Evolutionary conservation across 2,329 filamentous ascomycete genomes (phyloP).

Genomic region (Chrysoporthe cubensis): DNA sequence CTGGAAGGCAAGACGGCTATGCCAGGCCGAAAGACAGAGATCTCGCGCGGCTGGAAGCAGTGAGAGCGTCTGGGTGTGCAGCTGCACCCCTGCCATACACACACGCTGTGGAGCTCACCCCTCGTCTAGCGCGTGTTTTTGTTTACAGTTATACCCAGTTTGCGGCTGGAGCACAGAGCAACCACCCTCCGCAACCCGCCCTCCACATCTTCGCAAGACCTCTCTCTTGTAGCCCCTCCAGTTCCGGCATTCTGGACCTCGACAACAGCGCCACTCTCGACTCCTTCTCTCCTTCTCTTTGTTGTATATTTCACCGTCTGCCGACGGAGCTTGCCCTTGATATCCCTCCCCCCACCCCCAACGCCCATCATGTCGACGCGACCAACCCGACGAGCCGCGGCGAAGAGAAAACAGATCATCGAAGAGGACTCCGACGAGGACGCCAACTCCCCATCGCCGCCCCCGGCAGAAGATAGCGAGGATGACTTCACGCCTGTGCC

Average conservation of each 20-base stretch:
- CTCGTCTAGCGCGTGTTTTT: slow-evolving; percentile 33
- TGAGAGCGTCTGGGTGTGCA: too few species aligned
- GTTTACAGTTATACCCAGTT: slow-evolving; percentile 41
- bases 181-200: slow-evolving; percentile 15
- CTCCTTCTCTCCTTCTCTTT: not conserved
- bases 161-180: slow-evolving; percentile 26
- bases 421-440: slow-evolving; percentile 87
- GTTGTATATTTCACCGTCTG: not conserved
- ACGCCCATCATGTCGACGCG: slow-evolving; percentile 45
- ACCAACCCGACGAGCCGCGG: slow-evolving; percentile 50
- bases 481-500: slow-evolving; percentile 82
- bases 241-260: not conserved
- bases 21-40: too few species aligned
- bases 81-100: not conserved
- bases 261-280: not conserved
- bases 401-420: slow-evolving; percentile 73
- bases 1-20: too few species aligned
- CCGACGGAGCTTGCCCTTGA: not conserved
- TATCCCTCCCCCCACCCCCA: not conserved
- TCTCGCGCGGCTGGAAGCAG: too few species aligned
- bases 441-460: slow-evolving; percentile 49
- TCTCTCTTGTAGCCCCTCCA: not conserved
- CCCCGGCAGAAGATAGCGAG: slow-evolving; percentile 62
- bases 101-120: slow-evolving; percentile 3
- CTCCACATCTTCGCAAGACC: not conserved